phyloP scores from a whole-genome alignment of 345 rosid species.

The Salix exigua region DNA sequence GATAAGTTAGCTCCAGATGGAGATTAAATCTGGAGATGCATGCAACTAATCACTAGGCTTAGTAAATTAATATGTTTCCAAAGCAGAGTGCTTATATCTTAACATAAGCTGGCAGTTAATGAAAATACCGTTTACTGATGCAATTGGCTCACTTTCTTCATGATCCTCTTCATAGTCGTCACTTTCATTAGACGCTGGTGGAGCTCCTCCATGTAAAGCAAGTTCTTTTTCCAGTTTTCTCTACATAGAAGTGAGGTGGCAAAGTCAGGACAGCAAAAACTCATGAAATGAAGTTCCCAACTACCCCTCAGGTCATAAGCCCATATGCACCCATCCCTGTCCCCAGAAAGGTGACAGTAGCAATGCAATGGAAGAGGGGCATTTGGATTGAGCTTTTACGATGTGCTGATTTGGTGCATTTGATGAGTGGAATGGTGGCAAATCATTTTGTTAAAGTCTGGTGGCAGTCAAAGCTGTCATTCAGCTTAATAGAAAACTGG shows the following conservation, averaged over 20 bases:
- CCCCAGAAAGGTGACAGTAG: background rate
- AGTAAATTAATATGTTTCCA: background rate
- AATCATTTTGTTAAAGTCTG: background rate
- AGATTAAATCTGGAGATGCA: background rate
- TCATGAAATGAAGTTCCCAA: background rate
- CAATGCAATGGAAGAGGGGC: background rate
- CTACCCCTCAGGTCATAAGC: background rate
- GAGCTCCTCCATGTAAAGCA: slow-evolving; percentile 42
- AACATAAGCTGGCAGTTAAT: slow-evolving; percentile 4
- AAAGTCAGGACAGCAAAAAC: background rate
- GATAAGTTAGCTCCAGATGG: background rate
- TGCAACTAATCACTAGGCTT: background rate
- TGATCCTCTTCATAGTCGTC: slow-evolving; percentile 31
- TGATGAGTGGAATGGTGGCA: background rate
- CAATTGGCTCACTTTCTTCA: slow-evolving; percentile 39
- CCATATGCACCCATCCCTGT: background rate
- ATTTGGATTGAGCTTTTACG: background rate
- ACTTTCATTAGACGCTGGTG: slow-evolving; percentile 30
- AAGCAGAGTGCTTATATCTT: background rate
- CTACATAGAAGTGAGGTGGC: slow-evolving; percentile 31
- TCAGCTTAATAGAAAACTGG: too few species aligned
- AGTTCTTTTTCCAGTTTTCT: slow-evolving; percentile 67
- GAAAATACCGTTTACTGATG: slow-evolving; percentile 45
- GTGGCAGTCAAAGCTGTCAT: background rate
- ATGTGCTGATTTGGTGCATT: background rate